phyloP scores from a whole-genome alignment of 257 asterid genomes.

The Leptodermis oblonga region DNA sequence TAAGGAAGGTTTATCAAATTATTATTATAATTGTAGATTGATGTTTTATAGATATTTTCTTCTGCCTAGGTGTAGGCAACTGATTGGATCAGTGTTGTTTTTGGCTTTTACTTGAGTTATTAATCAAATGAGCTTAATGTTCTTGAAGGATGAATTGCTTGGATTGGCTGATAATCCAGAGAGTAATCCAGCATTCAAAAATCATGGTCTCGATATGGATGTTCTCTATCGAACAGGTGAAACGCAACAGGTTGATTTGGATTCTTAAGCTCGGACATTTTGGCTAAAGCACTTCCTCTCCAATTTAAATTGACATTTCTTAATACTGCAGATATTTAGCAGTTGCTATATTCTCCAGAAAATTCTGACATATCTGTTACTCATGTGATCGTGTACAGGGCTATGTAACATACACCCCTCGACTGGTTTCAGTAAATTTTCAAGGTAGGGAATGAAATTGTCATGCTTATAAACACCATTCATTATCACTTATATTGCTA shows the following conservation, averaged over 20 bases:
- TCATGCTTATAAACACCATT: not conserved
- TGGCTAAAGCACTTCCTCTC: not conserved
- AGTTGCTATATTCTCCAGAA: not conserved
- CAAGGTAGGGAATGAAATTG: conserved; percentile 51
- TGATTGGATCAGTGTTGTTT: not conserved
- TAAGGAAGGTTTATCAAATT: not conserved
- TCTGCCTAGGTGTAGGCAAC: too few species aligned
- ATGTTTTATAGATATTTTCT: too few species aligned
- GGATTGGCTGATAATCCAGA: conserved; percentile 70
- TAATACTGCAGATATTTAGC: not conserved
- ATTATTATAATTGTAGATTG: too few species aligned
- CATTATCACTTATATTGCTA: not conserved
- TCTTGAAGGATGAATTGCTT: conserved; percentile 86
- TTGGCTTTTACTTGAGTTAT: not conserved
- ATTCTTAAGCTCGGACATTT: not conserved
- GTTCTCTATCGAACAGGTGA: conserved; percentile 83
- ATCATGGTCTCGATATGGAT: conserved; percentile 66
- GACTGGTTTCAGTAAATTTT: conserved; percentile 72
- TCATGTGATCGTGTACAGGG: conserved; percentile 58
- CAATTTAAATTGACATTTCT: not conserved
- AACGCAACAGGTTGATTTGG: conserved; percentile 61
- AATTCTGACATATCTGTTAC: conserved; percentile 9
- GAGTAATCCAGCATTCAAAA: conserved; percentile 50
- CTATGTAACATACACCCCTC: conserved; percentile 80
- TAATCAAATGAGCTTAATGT: conserved; percentile 17